Evolutionary conservation across 208 protist genomes (phyloP), one percentile per base, ranked within the genome.

Genomic region (Acanthamoeba lenticulata): DNA sequence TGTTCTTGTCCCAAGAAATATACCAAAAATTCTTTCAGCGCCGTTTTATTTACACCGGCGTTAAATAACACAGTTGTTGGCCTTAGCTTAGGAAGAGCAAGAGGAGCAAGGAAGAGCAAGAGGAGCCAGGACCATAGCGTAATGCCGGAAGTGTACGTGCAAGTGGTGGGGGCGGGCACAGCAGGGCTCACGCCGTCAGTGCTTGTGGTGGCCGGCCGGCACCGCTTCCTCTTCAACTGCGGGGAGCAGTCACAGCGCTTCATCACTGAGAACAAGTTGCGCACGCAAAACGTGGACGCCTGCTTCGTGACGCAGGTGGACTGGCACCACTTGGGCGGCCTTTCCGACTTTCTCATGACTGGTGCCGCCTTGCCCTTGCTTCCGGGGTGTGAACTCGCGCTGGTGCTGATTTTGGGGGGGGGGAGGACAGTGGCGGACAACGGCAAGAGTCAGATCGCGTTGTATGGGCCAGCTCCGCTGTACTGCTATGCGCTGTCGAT

Each of bases 281-380:
- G 77, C 77, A 57, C 45, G 42, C 42, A 55, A 24, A 86, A 86
- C 42, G n/a, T 86, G 7, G 77, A 86, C 4, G 77, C 42, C 77
- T 21, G 45, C 45, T 86, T 86, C 77, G 45, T 86, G 38, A 86
- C 77, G 6, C 42, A 86, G 77, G 40, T 86, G 4, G 38, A 55
- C 77, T 86, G 77, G 77, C 42, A 86, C 42, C 38, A 45, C n/a
- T 24, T 86, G 2, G 77, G 77, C 42, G 77, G 77, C n/a, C 77
- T 86, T 11, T 57, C 77, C 24, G 77, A 86, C 45, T 45, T 86
- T 2, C 77, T 86, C 77, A 86, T 86, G 77, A 86, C 77, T 24
- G 65, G 65, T 74, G 60, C 60, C 45, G 45, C 45, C 45, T 49
- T 5, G 9, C 15, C 47, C 15, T 52, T 52, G 9, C 47, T 5